Percentiles rank a stretch among this genome's conserved stretches.
These are phyloP conservation scores for Fusarium virguliforme DNA, from an alignment of 2,329 filamentous ascomycete species.

Conservation along the genomic window DNA sequence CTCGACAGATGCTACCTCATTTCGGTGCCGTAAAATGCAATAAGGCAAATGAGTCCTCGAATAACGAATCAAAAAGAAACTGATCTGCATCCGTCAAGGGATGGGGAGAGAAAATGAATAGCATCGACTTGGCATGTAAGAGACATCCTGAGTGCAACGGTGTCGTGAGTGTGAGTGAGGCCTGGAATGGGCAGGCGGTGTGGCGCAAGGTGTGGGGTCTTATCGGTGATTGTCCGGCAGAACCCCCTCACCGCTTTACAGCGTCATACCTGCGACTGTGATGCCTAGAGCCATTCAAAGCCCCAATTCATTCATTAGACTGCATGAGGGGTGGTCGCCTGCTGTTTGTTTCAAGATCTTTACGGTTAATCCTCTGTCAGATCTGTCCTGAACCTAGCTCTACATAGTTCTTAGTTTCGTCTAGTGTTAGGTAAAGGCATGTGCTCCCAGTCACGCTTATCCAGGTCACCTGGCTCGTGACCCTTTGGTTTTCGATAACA, in stretches of 20 bases:
- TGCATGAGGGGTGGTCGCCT: conserved; percentile 15
- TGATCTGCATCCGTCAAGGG: background rate
- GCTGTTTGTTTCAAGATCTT: background rate
- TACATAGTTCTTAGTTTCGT: background rate
- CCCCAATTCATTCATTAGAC: conserved; percentile 22
- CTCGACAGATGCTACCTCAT: conserved; percentile 24
- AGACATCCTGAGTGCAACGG: conserved; percentile 43
- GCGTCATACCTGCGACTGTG: conserved; percentile 49
- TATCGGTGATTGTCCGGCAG: conserved; percentile 49
- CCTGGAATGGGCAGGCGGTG: conserved; percentile 49
- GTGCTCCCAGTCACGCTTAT: conserved; percentile 50
- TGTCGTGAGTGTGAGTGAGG: conserved; percentile 47
- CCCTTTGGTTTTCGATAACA: conserved; percentile 26
- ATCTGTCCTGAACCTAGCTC: background rate
- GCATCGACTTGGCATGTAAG: conserved; percentile 16
- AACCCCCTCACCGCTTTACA: conserved; percentile 48
- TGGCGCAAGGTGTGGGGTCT: conserved; percentile 25
- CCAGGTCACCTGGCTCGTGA: conserved; percentile 45
- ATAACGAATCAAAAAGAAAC: background rate
- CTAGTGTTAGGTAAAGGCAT: conserved; percentile 34
- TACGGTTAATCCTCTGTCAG: conserved; percentile 1
- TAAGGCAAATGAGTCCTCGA: background rate
- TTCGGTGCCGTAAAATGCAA: conserved; percentile 8
- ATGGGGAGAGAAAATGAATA: conserved; percentile 15
- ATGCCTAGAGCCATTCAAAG: conserved; percentile 44